A percentile compares a stretch with the other conserved stretches of the same genome.
Evolutionary conservation across 2,329 filamentous ascomycete species (phyloP).

Genomic region (Metarhizium guizhouense): DNA sequence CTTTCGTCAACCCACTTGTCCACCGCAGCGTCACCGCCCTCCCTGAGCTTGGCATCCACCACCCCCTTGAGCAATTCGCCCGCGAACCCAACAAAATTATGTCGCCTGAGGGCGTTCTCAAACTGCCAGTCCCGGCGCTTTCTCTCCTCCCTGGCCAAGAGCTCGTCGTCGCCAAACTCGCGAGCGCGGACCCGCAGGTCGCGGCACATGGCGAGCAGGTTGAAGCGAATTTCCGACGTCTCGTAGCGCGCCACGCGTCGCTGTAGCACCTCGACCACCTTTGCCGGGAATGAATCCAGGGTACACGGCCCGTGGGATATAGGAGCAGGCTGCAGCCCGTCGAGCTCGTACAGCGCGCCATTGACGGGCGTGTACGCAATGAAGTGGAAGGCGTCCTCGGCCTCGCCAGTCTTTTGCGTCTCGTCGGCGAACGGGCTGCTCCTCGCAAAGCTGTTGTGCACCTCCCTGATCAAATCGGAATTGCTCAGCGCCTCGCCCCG

Average conservation of each 20-base stretch:
- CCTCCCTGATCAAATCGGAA: conserved; percentile 60
- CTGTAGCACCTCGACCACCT: conserved; percentile 80
- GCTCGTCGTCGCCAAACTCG: conserved; percentile 75
- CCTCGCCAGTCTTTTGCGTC: conserved; percentile 56
- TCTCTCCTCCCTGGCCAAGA: conserved; percentile 68
- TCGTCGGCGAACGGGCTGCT: conserved; percentile 90
- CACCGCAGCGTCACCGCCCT: conserved; percentile 57
- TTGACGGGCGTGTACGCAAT: conserved; percentile 84
- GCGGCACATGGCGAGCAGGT: conserved; percentile 83
- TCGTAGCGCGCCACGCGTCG: conserved; percentile 79
- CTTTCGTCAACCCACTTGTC: conserved; percentile 65
- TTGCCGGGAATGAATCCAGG: conserved; percentile 62
- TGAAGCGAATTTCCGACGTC: conserved; percentile 83
- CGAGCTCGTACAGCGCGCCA: conserved; percentile 81
- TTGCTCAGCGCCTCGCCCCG: conserved; percentile 53
- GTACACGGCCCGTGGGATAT: conserved; percentile 77
- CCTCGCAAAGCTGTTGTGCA: conserved; percentile 85
- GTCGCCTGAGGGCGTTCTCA: conserved; percentile 84
- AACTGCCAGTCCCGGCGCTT: conserved; percentile 85
- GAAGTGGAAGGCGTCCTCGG: conserved; percentile 95
- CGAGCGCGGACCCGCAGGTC: conserved; percentile 70
- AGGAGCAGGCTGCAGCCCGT: conserved; percentile 86
- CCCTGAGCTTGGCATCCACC: conserved; percentile 60
- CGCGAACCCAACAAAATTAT: conserved; percentile 95
- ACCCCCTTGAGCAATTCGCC: conserved; percentile 85